Conservation (phyloP, 1,284 basidiomycete genomes). For the Marasmius oreades region DNA sequence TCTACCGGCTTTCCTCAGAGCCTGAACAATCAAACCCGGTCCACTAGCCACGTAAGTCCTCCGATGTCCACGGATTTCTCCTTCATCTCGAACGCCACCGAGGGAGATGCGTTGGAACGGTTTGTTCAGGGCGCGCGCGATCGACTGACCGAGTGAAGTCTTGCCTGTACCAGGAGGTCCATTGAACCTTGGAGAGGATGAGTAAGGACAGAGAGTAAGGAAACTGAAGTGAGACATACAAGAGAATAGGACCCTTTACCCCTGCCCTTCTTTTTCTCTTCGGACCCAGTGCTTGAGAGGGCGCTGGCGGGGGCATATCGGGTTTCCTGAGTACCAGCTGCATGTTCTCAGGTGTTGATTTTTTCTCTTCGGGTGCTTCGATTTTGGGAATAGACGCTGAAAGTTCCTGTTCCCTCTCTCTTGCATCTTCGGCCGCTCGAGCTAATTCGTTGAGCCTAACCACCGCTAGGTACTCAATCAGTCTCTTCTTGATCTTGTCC, state of each 20-base stretch:
- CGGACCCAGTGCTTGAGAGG: background rate
- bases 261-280: slow-evolving; percentile 28
- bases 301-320: slow-evolving; percentile 10
- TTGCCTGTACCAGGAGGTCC: slow-evolving; percentile 85
- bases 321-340: slow-evolving; percentile 19
- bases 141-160: slow-evolving; percentile 83
- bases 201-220: background rate
- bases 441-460: slow-evolving; percentile 74
- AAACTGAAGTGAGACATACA: slow-evolving; percentile 41
- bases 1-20: slow-evolving; percentile 81
- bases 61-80: slow-evolving; percentile 85
- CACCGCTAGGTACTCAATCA: slow-evolving; percentile 89
- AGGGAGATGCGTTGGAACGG: slow-evolving; percentile 94
- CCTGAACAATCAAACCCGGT: slow-evolving; percentile 85
- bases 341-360: slow-evolving; percentile 10
- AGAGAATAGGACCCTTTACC: slow-evolving; percentile 78
- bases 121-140: slow-evolving; percentile 77
- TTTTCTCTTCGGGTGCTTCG: slow-evolving; percentile 16
- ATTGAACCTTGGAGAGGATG: slow-evolving; percentile 50
- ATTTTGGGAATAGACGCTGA: slow-evolving; percentile 13
- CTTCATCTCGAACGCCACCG: slow-evolving; percentile 88
- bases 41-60: slow-evolving; percentile 90
- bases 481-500: slow-evolving; percentile 86
- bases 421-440: slow-evolving; percentile 33
- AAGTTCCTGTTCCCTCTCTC: slow-evolving; percentile 11